A percentile compares a stretch with the other conserved stretches of the same genome.
Evolutionary conservation across 2,329 filamentous ascomycete genomes (phyloP).

Genomic region (Colletotrichum simmondsii): DNA sequence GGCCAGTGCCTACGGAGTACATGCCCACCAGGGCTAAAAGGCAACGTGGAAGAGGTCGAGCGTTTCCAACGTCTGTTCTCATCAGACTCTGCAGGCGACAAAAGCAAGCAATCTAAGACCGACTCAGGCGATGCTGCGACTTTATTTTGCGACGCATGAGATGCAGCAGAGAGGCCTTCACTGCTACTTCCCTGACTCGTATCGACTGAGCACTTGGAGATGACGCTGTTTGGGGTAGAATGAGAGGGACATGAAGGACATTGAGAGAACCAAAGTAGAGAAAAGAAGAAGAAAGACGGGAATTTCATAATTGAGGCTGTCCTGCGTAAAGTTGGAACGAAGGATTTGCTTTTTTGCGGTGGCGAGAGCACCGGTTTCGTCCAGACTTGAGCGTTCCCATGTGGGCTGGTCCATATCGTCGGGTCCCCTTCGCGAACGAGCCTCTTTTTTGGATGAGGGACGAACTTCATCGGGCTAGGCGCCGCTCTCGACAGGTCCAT

Average conservation of each 20-base stretch:
- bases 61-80: not conserved
- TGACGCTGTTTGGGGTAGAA: slow-evolving; percentile 15
- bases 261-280: not conserved
- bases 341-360: not conserved
- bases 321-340: not conserved
- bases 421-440: slow-evolving; percentile 30
- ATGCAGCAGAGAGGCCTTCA: not conserved
- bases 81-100: not conserved
- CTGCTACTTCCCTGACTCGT: slow-evolving; percentile 27
- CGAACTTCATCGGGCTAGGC: slow-evolving; percentile 8
- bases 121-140: not conserved
- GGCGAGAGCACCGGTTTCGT: slow-evolving; percentile 11
- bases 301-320: not conserved
- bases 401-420: slow-evolving; percentile 24
- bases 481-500: not conserved
- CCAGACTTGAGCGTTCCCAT: slow-evolving; percentile 9
- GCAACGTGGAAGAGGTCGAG: not conserved
- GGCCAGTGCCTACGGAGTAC: no score
- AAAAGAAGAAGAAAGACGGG: slow-evolving; percentile 3
- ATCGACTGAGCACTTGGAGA: not conserved
- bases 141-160: not conserved
- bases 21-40: not conserved
- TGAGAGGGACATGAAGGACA: not conserved
- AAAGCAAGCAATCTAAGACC: slow-evolving; percentile 20
- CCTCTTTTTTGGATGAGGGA: slow-evolving; percentile 14